These are phyloP conservation scores for Hypoxylon sp. DNA, from an alignment of 2,329 filamentous ascomycete species.

Conservation along the genomic window DNA sequence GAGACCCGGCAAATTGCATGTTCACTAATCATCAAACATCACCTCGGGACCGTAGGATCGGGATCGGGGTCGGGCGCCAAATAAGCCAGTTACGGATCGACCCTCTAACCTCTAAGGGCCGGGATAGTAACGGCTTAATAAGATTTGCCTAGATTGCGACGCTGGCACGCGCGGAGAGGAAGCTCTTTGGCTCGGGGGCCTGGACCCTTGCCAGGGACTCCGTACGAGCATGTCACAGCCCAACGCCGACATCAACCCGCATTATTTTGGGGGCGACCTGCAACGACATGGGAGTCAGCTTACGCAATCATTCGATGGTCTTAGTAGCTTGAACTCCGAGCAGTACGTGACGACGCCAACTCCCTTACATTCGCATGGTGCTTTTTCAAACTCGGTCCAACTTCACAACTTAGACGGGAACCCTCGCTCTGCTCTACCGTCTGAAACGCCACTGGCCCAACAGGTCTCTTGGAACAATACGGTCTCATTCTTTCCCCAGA, in stretches of 20 bases:
- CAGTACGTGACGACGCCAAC: slow-evolving; percentile 13
- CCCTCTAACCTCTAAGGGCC: not conserved
- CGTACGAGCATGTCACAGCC: slow-evolving; percentile 20
- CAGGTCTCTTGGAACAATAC: slow-evolving; percentile 17
- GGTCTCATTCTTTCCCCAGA: slow-evolving; percentile 11
- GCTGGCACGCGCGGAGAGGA: slow-evolving; percentile 2
- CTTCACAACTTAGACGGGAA: not conserved
- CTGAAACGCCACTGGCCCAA: slow-evolving; percentile 7
- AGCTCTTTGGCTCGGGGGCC: slow-evolving; percentile 7
- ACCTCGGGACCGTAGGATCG: slow-evolving; percentile 3
- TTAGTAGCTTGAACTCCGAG: slow-evolving; percentile 14
- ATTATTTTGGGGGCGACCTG: slow-evolving; percentile 9
- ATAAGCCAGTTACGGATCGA: not conserved
- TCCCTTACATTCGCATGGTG: slow-evolving; percentile 4
- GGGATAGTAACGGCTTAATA: not conserved
- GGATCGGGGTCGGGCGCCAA: not conserved
- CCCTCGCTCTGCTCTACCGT: slow-evolving; percentile 6
- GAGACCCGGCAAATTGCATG: slow-evolving; percentile 10
- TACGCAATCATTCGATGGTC: slow-evolving; percentile 5
- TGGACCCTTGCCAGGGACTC: slow-evolving; percentile 9
- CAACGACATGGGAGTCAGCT: slow-evolving; percentile 6
- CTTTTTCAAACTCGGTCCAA: slow-evolving; percentile 7
- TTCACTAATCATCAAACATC: slow-evolving; percentile 33
- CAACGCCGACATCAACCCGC: slow-evolving; percentile 4
- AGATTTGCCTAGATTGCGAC: not conserved